Percentiles rank a stretch among this genome's conserved stretches.
Conservation (phyloP, 495 filamentous ascomycete species). For the Astrocystis sublimbata region DNA sequence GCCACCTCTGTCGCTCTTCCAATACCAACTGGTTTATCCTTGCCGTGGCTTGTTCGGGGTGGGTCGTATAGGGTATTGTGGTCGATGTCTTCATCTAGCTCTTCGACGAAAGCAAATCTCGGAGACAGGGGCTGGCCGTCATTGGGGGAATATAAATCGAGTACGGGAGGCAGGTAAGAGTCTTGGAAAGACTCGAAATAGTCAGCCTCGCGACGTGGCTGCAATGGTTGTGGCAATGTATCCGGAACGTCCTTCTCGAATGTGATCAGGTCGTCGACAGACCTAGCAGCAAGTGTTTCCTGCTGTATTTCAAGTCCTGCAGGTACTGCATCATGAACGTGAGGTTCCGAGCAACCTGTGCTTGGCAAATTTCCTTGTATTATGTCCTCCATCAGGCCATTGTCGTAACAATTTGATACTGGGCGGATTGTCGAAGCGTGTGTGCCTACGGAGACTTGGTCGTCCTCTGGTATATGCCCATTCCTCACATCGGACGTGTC, state of each 20-base stretch:
- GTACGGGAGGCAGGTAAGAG: conserved; percentile 28
- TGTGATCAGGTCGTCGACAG: conserved; percentile 12
- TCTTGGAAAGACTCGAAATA: conserved; percentile 32
- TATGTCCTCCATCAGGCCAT: conserved; percentile 10
- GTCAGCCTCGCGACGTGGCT: conserved; percentile 25
- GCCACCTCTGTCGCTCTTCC: conserved; percentile 11
- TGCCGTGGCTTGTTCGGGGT: conserved; percentile 9
- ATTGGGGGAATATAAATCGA: conserved; percentile 24
- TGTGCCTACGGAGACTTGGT: conserved; percentile 27
- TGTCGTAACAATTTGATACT: conserved; percentile 21
- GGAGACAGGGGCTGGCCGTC: conserved; percentile 27
- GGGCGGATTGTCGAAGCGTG: conserved; percentile 31
- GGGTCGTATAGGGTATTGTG: background rate
- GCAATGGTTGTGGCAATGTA: conserved; percentile 15
- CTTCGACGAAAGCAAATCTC: conserved; percentile 22
- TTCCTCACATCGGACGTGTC: background rate
- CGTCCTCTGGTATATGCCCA: conserved; percentile 23
- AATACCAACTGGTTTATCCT: background rate
- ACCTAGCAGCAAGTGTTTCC: background rate
- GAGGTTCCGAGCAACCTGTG: background rate
- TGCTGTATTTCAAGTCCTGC: background rate
- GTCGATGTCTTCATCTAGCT: conserved; percentile 25
- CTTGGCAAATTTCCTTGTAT: conserved; percentile 19
- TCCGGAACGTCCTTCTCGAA: conserved; percentile 13
- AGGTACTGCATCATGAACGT: background rate